Evolutionary conservation across 768 basidiomycete genomes (phyloP), one percentile per base, ranked within the genome.

Genomic region (Leccinellum luteum): DNA sequence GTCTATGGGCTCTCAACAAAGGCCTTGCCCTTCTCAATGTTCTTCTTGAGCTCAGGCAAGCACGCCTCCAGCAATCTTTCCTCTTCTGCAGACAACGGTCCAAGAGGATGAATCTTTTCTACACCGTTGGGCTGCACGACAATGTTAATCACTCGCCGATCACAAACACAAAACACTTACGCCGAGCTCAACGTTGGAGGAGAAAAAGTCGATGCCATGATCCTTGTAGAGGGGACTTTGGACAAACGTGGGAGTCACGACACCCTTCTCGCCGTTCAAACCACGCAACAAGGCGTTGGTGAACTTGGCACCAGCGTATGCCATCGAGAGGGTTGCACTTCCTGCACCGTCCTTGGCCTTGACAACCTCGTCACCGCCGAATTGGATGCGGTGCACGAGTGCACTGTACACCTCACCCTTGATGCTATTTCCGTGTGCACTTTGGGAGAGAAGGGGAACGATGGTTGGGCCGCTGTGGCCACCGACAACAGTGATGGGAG

Each of bases 391-490:
- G 79, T 96, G 77, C 55, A 99, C 88, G 61, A 98, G 81, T 70
- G 85, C 84, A 28, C 84, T 79, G 69, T 88, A 89, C 34, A 72
- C 79, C 72, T 93, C 90, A 59, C 91, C 89, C 48, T 79, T 75
- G 69, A 98, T 76, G n/a, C 67, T 73, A 75, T 89, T 86, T 61
- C 90, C 92, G 62, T 84, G 72, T 34, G 74, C 54, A 30, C 81
- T 81, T 75, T 99, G 96, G 19, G 92, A 94, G 66, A 99, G 86
- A 51, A 99, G 83, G 38, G 96, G 96, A 25, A 99, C 91, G 70
- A 99, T 99, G 60, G 96, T 99, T n/a, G 91, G 81, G 58, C 96
- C 96, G 38, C 88, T 90, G 85, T 99, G 96, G 48, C 96, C 96
- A 70, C 96, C 96, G 56, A 98, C 78, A 65, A 98, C 94, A 58